phyloP scores from a whole-genome alignment of 306 rosid genomes.

The Amphicarpaea edgeworthii region DNA sequence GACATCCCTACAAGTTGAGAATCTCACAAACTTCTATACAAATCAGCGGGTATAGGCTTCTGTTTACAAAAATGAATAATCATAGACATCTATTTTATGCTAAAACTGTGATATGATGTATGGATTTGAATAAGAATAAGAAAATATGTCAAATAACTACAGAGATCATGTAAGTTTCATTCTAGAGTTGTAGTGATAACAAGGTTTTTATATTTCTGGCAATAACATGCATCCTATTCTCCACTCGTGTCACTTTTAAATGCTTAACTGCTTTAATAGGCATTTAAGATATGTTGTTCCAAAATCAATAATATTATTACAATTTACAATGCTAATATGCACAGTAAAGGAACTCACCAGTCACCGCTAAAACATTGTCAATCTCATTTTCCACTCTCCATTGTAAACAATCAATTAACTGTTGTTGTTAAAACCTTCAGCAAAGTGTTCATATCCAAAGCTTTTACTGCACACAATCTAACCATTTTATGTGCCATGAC shows the following conservation, averaged over 20 bases:
- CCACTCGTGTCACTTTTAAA: neutral
- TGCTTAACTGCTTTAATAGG: neutral
- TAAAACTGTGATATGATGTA: neutral
- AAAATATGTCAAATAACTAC: neutral
- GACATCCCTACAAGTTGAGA: slow-evolving; percentile 21
- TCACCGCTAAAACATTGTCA: slow-evolving; percentile 5
- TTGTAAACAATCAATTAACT: slow-evolving; percentile 24
- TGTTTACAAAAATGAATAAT: neutral
- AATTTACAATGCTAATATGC: no score
- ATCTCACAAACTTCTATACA: slow-evolving; percentile 18
- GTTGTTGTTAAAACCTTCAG: neutral
- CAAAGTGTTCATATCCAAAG: slow-evolving; percentile 16
- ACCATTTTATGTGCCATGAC: slow-evolving; percentile 27
- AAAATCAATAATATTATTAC: neutral
- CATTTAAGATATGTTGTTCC: slow-evolving; percentile 11
- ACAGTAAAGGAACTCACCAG: slow-evolving; percentile 14
- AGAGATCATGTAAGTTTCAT: neutral
- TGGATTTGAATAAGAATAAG: no score
- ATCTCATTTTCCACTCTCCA: slow-evolving; percentile 32
- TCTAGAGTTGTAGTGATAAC: neutral
- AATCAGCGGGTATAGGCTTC: slow-evolving; percentile 18
- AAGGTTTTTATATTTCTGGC: neutral
- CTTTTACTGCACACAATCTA: neutral
- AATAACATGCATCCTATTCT: neutral
- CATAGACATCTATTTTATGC: neutral